Percentiles rank a stretch among this genome's conserved stretches.
phyloP scores from a whole-genome alignment of 495 filamentous ascomycete genomes.

The Hypoxylon fragiforme region DNA sequence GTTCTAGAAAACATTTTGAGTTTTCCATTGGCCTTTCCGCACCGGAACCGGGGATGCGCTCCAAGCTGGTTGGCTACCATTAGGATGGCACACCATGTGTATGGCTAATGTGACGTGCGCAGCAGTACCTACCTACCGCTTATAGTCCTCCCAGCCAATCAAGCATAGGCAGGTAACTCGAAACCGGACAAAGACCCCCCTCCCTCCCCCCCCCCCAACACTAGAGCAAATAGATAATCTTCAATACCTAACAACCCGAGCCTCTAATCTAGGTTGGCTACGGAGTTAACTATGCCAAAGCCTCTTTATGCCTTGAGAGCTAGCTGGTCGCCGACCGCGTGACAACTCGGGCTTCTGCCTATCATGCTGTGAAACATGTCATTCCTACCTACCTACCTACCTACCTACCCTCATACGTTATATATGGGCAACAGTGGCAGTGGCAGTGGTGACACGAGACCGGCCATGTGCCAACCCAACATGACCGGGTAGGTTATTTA shows the following conservation, averaged over 20 bases:
- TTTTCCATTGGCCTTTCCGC: slow-evolving; percentile 4
- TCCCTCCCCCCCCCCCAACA: no score
- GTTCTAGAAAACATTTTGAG: no score
- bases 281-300: slow-evolving; percentile 10
- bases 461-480: slow-evolving; percentile 21
- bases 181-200: no score
- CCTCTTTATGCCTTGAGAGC: no score
- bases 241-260: no score
- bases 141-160: no score
- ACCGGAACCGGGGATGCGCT: background rate
- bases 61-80: slow-evolving; percentile 36
- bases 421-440: background rate
- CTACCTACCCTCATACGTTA: no score
- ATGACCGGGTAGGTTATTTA: background rate
- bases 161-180: background rate
- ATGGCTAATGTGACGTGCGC: slow-evolving; percentile 3
- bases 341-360: slow-evolving; percentile 8
- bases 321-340: slow-evolving; percentile 8
- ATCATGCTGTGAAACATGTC: slow-evolving; percentile 26
- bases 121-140: no score
- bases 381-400: slow-evolving; percentile 16
- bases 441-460: slow-evolving; percentile 8
- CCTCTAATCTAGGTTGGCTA: no score
- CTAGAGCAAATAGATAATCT: no score
- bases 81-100: slow-evolving; percentile 21